Evolutionary conservation across 2,329 filamentous ascomycete genomes (phyloP).

Genomic region (Ascochyta lentis): DNA sequence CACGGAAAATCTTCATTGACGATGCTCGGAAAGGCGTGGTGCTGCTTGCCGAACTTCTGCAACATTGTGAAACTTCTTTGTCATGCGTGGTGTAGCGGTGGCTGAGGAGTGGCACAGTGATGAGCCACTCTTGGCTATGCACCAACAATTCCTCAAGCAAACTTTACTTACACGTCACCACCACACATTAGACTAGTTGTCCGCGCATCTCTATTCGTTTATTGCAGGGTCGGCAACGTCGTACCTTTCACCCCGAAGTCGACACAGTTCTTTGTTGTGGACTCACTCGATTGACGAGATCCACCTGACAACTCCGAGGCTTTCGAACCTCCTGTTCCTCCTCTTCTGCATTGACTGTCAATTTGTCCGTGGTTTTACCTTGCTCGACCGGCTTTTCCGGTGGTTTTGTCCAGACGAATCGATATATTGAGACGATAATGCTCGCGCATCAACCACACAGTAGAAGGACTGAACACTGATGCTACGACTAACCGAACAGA

Average conservation of each 20-base stretch:
- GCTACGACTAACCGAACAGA: too few relatives aligned
- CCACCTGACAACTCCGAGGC: neutral
- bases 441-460: too few relatives aligned
- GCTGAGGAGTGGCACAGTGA: constrained; percentile 13
- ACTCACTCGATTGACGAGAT: neutral
- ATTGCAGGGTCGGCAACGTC: neutral
- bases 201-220: neutral
- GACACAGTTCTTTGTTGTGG: neutral
- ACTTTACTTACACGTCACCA: neutral
- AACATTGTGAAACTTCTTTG: constrained; percentile 6
- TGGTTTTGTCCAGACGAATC: neutral
- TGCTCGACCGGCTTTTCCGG: neutral
- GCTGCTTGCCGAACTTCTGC: neutral
- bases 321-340: neutral
- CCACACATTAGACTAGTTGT: neutral
- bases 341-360: neutral
- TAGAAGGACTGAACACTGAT: too few relatives aligned
- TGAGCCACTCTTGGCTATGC: constrained; percentile 9
- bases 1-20: neutral
- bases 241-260: neutral
- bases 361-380: too few relatives aligned
- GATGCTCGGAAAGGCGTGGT: neutral
- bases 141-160: neutral
- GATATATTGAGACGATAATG: too few relatives aligned
- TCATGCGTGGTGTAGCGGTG: constrained; percentile 11